These are phyloP conservation scores for Aethionema arabicum DNA, from an alignment of 345 rosid genomes.

Conservation along the genomic window DNA sequence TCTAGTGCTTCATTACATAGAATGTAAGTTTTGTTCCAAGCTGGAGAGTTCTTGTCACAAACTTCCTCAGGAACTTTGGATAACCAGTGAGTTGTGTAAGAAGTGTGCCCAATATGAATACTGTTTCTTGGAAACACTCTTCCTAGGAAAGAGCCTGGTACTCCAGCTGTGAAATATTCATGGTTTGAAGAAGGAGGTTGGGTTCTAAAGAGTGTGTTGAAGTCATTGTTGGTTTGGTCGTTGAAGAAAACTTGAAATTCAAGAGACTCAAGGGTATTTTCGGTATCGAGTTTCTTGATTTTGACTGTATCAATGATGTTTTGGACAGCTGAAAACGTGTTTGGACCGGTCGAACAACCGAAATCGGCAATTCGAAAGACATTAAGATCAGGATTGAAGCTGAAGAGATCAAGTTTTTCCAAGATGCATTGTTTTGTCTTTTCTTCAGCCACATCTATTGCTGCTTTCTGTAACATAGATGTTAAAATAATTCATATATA, in stretches of 20 bases:
- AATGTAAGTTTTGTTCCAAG: conserved; percentile 17
- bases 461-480: conserved; percentile 21
- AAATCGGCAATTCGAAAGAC: conserved; percentile 16
- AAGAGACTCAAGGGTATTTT: background rate
- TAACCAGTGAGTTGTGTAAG: conserved; percentile 26
- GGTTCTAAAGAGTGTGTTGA: conserved; percentile 39
- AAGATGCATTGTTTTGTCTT: conserved; percentile 14
- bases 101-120: conserved; percentile 23
- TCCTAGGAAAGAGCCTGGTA: conserved; percentile 38
- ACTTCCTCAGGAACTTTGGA: conserved; percentile 8
- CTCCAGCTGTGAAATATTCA: conserved; percentile 27
- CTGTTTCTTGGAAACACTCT: conserved; percentile 30
- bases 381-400: background rate
- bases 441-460: background rate
- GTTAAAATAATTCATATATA: no score
- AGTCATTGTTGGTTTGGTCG: conserved; percentile 38
- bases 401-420: background rate
- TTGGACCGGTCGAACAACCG: conserved; percentile 30
- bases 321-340: conserved; percentile 25
- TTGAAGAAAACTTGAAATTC: conserved; percentile 39
- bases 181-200: conserved; percentile 5
- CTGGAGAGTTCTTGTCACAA: conserved; percentile 7
- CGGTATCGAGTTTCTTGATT: background rate
- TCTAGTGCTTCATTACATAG: background rate
- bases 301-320: conserved; percentile 19